Base-by-base conservation (phyloP, 257 asterid species). In the Avicennia marina region DNA sequence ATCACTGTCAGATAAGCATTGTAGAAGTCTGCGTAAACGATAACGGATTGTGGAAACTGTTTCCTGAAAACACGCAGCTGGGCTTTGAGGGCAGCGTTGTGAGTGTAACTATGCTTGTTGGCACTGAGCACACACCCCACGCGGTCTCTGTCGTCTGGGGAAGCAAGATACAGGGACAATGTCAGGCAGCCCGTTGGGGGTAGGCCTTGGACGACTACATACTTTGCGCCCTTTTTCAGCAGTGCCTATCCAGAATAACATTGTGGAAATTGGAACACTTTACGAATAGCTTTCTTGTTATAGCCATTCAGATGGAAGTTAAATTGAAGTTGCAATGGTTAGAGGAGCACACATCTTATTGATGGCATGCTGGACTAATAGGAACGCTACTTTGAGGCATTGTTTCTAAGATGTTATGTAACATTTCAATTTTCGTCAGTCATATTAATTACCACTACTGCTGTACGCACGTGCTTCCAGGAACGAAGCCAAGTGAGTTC, bases 111-210 rank as follows among this genome's bases (percentile, higher is more conserved):
- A 33, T 49, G 84, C 17, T 63, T 66, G 78, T 87, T 81, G 2
- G 18, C 63, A 20, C 56, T 68, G 7, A 62, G 86, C 0, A 72
- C 85, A 7, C 98, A 90, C 0, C 95, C 95, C 32, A 48, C 15
- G 0, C 17, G 52, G 53, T 87, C 98, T 41, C 95, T 60, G 54
- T 83, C 93, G 11, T 68, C 61, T 0, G 69, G 25, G 0, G 86
- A 80, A 7, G 94, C 75, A 0, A 91, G 65, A 20, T 59, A 57
- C 82, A 88, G 56, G 15, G 94, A 60, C 12, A 85, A 42, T 0
- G 96, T 80, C 2, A 85, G 75, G 78, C 98, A 91, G 4, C 98
- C 98, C n/a, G 89, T 79, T 16, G 98, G 78, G 0, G 98, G 93
- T 4, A 91, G 81, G 25, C 98, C 98, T 65, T 91, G 83, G 1